Evolutionary conservation across 83 land plant genomes (phyloP), one percentile per base, ranked within the genome.

Genomic region (Larix sibirica): DNA sequence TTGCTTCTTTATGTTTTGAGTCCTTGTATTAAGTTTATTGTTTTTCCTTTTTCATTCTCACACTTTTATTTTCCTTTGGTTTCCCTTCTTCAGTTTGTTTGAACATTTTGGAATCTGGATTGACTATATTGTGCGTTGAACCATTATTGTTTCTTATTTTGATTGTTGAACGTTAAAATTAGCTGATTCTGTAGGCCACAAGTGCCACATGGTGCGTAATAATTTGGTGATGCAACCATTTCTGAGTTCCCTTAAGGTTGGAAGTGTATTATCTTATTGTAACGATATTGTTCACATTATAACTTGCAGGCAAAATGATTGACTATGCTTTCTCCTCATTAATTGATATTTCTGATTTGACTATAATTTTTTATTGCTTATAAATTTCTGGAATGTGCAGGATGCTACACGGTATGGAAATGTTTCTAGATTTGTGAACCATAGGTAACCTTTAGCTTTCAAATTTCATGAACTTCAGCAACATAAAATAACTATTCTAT

Each of bases 381-480:
- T 12, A 3, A 8, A 28, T 67, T 75, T 24, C n/a, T 73, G 33
- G 68, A 26, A 61, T 33, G 9, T 79, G 28, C 82, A 83, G 85
- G 85, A 83, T 79, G 85, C 85, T 17, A 83, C 85, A 21, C 66
- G 66, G 14, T 83, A 24, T 79, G 85, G 85, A 65, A 83, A 83
- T 79, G 85, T 83, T 42, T 83, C 85, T 20, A 80, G 85, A 61
- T 83, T 83, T 54, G 82, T 83, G 21, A 83, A 83, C 61, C 85
- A 83, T 17, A 83, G 85, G 85, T 79, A 67, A 31, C 12, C 58
- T 54, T 0, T 12, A 1, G 4, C 7, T 31, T 17, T 61, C 56
- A n/a, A 36, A 76, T 23, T 16, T 61, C n/a, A 8, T 28, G 14
- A 79, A 79, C 58, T 54, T 54, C 10, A 54, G 58, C 58, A 40